phyloP scores from a whole-genome alignment of 2,329 filamentous ascomycete species.

The Alternaria atra region DNA sequence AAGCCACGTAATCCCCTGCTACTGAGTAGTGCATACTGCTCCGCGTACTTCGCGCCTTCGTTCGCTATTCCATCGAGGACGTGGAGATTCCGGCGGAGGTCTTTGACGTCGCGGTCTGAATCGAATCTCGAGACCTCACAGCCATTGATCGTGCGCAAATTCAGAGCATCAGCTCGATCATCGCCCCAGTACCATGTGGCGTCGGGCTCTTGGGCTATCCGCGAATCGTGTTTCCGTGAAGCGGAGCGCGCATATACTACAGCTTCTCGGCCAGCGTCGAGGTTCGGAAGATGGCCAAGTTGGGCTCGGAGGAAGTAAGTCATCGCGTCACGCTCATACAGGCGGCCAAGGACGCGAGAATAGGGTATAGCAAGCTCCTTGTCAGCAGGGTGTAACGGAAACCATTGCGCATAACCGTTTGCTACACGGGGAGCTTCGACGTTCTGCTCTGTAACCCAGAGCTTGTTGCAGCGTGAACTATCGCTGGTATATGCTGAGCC shows the following conservation, averaged over 20 bases:
- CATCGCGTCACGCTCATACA: conserved; percentile 62
- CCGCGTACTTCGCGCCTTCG: background rate
- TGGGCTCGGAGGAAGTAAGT: conserved; percentile 53
- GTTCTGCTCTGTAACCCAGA: conserved; percentile 26
- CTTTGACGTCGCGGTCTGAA: conserved; percentile 55
- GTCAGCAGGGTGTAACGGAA: conserved; percentile 55
- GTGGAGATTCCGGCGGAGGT: conserved; percentile 58
- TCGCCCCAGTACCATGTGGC: conserved; percentile 68
- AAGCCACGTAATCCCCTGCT: conserved; percentile 21
- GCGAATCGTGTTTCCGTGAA: conserved; percentile 57
- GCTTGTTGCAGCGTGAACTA: conserved; percentile 40
- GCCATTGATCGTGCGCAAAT: conserved; percentile 64
- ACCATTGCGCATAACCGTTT: conserved; percentile 62
- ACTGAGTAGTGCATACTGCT: background rate
- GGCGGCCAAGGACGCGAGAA: conserved; percentile 62
- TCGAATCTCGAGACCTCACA: conserved; percentile 60
- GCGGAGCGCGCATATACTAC: conserved; percentile 59
- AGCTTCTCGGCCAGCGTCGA: conserved; percentile 59
- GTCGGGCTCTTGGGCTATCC: conserved; percentile 51
- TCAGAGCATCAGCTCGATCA: conserved; percentile 63
- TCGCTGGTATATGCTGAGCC: conserved; percentile 61
- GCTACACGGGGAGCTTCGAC: conserved; percentile 26
- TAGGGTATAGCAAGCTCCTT: conserved; percentile 59
- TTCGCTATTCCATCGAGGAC: conserved; percentile 50
- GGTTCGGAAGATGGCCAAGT: conserved; percentile 12